Percentiles rank a stretch among this genome's conserved stretches.
phyloP scores from a whole-genome alignment of 495 filamentous ascomycete species.

The Penicillium macrosclerotiorum region DNA sequence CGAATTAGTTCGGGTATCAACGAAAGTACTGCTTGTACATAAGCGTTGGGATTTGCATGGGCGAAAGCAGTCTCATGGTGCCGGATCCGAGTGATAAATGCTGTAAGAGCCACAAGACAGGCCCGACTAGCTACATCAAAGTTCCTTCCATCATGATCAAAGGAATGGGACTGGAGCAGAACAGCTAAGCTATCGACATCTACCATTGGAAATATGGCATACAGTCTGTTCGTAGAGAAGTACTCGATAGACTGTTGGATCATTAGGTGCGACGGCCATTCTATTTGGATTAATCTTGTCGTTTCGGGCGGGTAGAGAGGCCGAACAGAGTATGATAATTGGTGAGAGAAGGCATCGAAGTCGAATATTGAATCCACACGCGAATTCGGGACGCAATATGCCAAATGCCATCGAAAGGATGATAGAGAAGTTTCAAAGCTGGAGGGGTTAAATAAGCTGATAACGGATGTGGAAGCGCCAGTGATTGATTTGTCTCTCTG shows the following conservation, averaged over 20 bases:
- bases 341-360: neutral
- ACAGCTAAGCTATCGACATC: neutral
- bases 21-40: conserved; percentile 1
- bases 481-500: neutral
- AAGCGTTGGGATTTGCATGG: neutral
- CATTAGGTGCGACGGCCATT: conserved; percentile 1
- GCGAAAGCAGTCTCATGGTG: neutral
- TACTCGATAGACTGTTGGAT: conserved; percentile 1
- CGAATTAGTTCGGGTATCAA: neutral
- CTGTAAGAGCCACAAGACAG: neutral
- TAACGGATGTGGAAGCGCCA: neutral
- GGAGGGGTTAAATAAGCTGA: neutral
- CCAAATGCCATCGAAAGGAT: conserved; percentile 1
- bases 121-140: neutral
- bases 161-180: neutral
- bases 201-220: conserved; percentile 1
- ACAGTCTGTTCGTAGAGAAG: neutral
- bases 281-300: neutral
- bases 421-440: neutral
- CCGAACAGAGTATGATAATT: neutral
- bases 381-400: neutral
- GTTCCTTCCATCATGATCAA: neutral
- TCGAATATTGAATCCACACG: neutral
- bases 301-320: neutral
- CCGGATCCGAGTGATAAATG: conserved; percentile 1